A percentile compares a stretch with the other conserved stretches of the same genome.
Evolutionary conservation across 257 asterid species (phyloP).

Genomic region (Rubia yunnanensis): DNA sequence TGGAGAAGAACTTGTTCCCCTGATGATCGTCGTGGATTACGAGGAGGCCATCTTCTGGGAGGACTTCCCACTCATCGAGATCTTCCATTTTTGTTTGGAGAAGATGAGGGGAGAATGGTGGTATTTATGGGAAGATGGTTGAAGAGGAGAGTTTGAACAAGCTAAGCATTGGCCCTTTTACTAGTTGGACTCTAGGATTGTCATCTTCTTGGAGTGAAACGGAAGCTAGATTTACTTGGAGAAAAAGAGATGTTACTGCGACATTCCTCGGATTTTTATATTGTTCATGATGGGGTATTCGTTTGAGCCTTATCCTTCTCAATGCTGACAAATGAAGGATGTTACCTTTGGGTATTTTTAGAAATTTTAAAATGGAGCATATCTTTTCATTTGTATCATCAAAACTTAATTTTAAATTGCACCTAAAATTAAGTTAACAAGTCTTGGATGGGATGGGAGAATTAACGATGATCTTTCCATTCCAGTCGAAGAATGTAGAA

Average conservation of each 20-base stretch:
- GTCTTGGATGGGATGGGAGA: no score
- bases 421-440: no score
- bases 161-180: background rate
- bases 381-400: slow-evolving; percentile 1
- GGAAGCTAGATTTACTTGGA: slow-evolving; percentile 2
- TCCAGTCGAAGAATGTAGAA: no score
- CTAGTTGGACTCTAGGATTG: background rate
- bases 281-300: background rate
- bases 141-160: background rate
- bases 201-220: slow-evolving; percentile 16
- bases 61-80: slow-evolving; percentile 75
- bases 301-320: slow-evolving; percentile 19
- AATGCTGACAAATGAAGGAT: slow-evolving; percentile 13
- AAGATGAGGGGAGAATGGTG: background rate
- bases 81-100: slow-evolving; percentile 23
- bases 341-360: slow-evolving; percentile 11
- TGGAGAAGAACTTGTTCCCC: slow-evolving; percentile 39
- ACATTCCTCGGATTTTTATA: background rate
- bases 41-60: slow-evolving; percentile 61
- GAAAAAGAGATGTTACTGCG: background rate
- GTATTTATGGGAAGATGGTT: background rate
- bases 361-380: background rate
- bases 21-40: slow-evolving; percentile 43
- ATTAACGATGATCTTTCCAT: no score
- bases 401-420: no score